Base-by-base conservation (phyloP, 2,329 filamentous ascomycete genomes). In the Fusarium hostae region DNA sequence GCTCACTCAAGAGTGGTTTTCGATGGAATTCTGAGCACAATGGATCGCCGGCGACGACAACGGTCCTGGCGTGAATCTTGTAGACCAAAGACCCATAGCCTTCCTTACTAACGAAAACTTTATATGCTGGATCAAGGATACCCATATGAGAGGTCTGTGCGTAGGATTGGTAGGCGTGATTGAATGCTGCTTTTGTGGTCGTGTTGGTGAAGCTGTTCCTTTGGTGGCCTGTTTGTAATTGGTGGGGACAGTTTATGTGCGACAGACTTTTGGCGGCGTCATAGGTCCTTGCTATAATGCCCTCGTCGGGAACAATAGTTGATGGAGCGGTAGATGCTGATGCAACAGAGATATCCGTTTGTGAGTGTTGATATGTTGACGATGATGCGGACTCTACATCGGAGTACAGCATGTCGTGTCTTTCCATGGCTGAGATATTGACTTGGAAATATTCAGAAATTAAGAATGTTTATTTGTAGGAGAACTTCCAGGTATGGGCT, bases 91-190 rank as follows among this genome's bases (percentile, higher is more conserved):
- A 58, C 0, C 61, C 64, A 4, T 66, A 37, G 0, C 64, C 64
- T 0, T 55, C 26, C 11, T 52, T 37, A 11, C 62, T 67, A 18
- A 45, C 35, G 8, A 65, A 67, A 6, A 30, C 22, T 12, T 66
- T 50, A 43, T 67, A 67, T 28, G 35, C 26, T 2, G 61, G 61
- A 18, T 67, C 64, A 2, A 67, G 62, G 20, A 67, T 54, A 4
- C 64, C 64, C 64, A 67, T 67, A 35, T 67, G 64, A 11, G 64
- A 59, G 9, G 62, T 66, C n/a, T 50, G 54, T 6, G 51, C 61
- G n/a, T 66, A 34, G 6, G 34, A 45, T 13, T 48, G 37, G 9
- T 66, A 66, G 8, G 32, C 59, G 24, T 43, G 44, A 3, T 45
- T 45, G 39, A 66, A 66, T 8, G 39, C 47, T 5, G 59, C 26